Percentiles rank a stretch among this genome's conserved stretches.
Conservation (phyloP, 768 basidiomycete genomes). For the Boletales sp. region DNA sequence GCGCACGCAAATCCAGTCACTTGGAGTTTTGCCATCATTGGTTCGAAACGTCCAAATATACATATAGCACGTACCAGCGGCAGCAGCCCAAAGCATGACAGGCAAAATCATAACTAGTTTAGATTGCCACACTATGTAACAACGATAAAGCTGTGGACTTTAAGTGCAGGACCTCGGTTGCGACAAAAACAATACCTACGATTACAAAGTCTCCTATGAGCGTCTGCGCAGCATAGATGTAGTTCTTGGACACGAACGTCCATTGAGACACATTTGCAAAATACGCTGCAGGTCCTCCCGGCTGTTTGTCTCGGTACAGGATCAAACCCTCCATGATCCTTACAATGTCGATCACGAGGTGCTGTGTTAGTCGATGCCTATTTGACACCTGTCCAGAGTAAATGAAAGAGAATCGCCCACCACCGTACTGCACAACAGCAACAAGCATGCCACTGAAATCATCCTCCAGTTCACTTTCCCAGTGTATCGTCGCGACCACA, state of each 20-base stretch:
- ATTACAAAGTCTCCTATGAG: conserved; percentile 7
- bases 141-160: conserved; percentile 9
- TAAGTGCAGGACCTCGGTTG: background rate
- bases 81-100: conserved; percentile 1
- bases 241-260: conserved; percentile 4
- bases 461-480: conserved; percentile 14
- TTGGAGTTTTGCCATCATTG: background rate
- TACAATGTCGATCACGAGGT: conserved; percentile 21
- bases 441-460: conserved; percentile 15
- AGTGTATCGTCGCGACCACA: conserved; percentile 9
- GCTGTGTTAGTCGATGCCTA: conserved; percentile 8
- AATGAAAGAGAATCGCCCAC: conserved; percentile 9
- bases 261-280: conserved; percentile 20
- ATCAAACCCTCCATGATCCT: conserved; percentile 23
- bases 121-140: conserved; percentile 6
- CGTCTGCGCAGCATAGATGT: conserved; percentile 1
- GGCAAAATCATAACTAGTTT: conserved; percentile 8
- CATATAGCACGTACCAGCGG: conserved; percentile 1
- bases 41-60: background rate
- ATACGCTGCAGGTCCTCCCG: conserved; percentile 22
- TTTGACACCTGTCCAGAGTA: no score
- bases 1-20: conserved; percentile 2
- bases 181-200: background rate
- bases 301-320: conserved; percentile 13
- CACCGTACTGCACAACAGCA: conserved; percentile 24